Percentiles rank a stretch among this genome's conserved stretches.
Conservation (phyloP, 768 basidiomycete genomes). For the Lyophyllum decastes region DNA sequence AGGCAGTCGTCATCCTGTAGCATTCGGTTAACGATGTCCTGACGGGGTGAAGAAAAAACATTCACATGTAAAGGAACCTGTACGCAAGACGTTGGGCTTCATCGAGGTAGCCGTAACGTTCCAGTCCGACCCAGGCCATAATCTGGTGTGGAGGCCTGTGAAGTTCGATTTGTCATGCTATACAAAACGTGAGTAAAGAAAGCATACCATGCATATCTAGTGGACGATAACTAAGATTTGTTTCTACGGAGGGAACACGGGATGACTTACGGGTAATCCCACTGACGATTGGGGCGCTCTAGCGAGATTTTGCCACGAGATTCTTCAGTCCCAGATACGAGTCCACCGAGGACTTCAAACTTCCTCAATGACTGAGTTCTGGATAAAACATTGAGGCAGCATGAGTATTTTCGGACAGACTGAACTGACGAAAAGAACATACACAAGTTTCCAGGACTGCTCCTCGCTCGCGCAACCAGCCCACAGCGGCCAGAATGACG, state of each 20-base stretch:
- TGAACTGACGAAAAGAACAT: slow-evolving; percentile 32
- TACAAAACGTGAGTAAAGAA: background rate
- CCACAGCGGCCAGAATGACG: slow-evolving; percentile 95
- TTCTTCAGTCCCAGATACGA: slow-evolving; percentile 96
- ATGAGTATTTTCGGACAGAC: background rate
- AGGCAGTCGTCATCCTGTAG: slow-evolving; percentile 86
- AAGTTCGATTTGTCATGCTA: slow-evolving; percentile 13
- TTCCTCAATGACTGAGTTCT: slow-evolving; percentile 88
- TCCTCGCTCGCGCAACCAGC: slow-evolving; percentile 96
- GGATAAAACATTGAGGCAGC: slow-evolving; percentile 20
- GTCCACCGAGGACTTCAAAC: slow-evolving; percentile 94
- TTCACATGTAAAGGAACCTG: slow-evolving; percentile 95
- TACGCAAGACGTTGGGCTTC: slow-evolving; percentile 94
- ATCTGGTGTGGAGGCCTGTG: slow-evolving; percentile 94
- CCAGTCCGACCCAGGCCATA: slow-evolving; percentile 97
- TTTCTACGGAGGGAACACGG: slow-evolving; percentile 3
- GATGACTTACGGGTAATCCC: slow-evolving; percentile 89
- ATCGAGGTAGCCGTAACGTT: slow-evolving; percentile 93
- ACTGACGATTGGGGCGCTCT: slow-evolving; percentile 96
- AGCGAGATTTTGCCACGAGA: slow-evolving; percentile 95
- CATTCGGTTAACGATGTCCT: background rate
- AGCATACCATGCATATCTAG: slow-evolving; percentile 67
- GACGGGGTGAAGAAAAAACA: background rate
- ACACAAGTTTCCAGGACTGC: slow-evolving; percentile 93
- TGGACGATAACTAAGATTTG: slow-evolving; percentile 16